Percentiles rank a stretch among this genome's conserved stretches.
Conservation (phyloP, 306 rosid species). For the Corylus heterophylla region DNA sequence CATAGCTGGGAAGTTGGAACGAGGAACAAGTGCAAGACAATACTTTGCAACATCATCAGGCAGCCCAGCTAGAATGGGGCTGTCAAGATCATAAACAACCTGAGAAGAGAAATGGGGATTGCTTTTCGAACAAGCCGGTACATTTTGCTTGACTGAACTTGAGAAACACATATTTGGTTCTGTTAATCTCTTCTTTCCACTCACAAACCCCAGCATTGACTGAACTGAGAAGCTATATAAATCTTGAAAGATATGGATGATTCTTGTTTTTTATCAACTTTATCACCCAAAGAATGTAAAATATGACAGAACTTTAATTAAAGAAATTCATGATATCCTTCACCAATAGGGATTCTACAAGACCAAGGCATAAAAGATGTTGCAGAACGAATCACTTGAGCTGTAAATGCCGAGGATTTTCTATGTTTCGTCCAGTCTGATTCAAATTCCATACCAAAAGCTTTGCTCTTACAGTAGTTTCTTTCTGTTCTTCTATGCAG, state of each 20-base stretch:
- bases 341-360: slow-evolving; percentile 80
- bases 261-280: slow-evolving; percentile 29
- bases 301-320: slow-evolving; percentile 33
- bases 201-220: slow-evolving; percentile 58
- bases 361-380: slow-evolving; percentile 92
- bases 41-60: slow-evolving; percentile 88
- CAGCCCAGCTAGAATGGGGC: slow-evolving; percentile 69
- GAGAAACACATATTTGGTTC: slow-evolving; percentile 62
- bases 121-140: slow-evolving; percentile 42
- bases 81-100: slow-evolving; percentile 37
- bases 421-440: slow-evolving; percentile 70
- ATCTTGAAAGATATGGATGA: slow-evolving; percentile 32
- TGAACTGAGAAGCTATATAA: slow-evolving; percentile 31
- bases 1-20: slow-evolving; percentile 62
- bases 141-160: slow-evolving; percentile 41
- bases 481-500: slow-evolving; percentile 29
- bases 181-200: slow-evolving; percentile 59
- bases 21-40: slow-evolving; percentile 95
- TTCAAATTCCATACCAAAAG: slow-evolving; percentile 80
- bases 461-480: slow-evolving; percentile 43
- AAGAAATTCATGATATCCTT: slow-evolving; percentile 71
- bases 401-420: slow-evolving; percentile 67
- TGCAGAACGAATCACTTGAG: slow-evolving; percentile 72
- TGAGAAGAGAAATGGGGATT: slow-evolving; percentile 36
- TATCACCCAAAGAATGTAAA: slow-evolving; percentile 28